Evolutionary conservation across 169 alveolate species (phyloP).

Genomic region (Hepatocystis sp.): DNA sequence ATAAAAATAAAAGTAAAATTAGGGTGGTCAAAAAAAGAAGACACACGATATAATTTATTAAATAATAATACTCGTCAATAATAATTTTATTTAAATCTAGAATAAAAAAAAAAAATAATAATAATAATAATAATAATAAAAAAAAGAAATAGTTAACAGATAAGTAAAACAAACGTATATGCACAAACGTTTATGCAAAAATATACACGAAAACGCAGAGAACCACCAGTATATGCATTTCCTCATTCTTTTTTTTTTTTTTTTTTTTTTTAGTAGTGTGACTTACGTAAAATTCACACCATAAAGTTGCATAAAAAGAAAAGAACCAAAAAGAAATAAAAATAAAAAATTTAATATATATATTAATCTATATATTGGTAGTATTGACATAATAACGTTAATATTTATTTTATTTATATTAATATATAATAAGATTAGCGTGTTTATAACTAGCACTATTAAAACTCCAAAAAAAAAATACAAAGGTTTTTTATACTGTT

Average conservation of each 20-base stretch:
- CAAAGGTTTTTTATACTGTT: constrained; percentile 25
- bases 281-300: constrained; percentile 68
- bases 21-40: constrained; percentile 67
- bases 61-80: constrained; percentile 63
- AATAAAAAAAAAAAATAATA: no score
- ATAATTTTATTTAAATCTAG: constrained; percentile 59
- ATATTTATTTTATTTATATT: constrained; percentile 45
- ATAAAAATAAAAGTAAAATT: constrained; percentile 72
- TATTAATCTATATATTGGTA: constrained; percentile 36
- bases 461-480: constrained; percentile 29
- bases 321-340: constrained; percentile 47
- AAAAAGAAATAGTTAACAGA: no score
- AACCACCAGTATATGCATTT: not conserved
- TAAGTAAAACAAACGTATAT: no score
- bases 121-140: no score
- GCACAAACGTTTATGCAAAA: not conserved
- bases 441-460: constrained; percentile 28
- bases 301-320: constrained; percentile 43
- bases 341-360: constrained; percentile 59
- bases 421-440: constrained; percentile 22
- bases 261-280: no score
- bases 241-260: not conserved
- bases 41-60: constrained; percentile 43
- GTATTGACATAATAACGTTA: constrained; percentile 18
- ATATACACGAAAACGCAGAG: not conserved